A percentile compares a stretch with the other conserved stretches of the same genome.
These are phyloP conservation scores for Kodamaea sp. DNA, from an alignment of 1,139 yeast species.

Conservation along the genomic window DNA sequence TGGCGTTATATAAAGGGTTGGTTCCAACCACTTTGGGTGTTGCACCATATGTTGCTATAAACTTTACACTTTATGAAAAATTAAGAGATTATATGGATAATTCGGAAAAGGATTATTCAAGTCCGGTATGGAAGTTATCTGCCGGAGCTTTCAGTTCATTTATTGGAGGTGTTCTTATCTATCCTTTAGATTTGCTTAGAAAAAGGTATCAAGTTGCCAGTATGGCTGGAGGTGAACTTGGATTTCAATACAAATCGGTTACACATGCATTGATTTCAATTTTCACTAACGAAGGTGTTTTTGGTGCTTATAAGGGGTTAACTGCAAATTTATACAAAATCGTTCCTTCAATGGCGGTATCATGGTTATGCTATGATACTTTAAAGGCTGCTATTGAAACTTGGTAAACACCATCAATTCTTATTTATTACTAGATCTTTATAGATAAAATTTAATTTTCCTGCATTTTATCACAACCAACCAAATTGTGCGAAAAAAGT, in stretches of 20 bases:
- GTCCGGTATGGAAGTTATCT: constrained; percentile 56
- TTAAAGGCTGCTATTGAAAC: constrained; percentile 41
- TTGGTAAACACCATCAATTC: constrained; percentile 27
- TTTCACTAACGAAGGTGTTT: constrained; percentile 67
- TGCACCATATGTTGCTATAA: constrained; percentile 93
- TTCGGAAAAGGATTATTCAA: constrained; percentile 34
- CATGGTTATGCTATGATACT: constrained; percentile 83
- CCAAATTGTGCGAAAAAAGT: constrained; percentile 11
- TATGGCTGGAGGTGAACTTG: constrained; percentile 74
- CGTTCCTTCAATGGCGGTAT: constrained; percentile 92
- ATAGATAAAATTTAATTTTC: neutral
- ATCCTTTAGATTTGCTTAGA: constrained; percentile 86
- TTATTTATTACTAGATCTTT: constrained; percentile 4
- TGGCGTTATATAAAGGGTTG: constrained; percentile 78
- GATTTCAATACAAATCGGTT: constrained; percentile 74
- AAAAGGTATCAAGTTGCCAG: constrained; percentile 88
- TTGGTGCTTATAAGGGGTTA: constrained; percentile 85
- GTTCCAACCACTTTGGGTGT: constrained; percentile 90
- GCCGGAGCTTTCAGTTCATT: constrained; percentile 75
- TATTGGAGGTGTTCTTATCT: constrained; percentile 78
- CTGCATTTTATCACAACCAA: constrained; percentile 16
- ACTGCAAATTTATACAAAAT: constrained; percentile 87
- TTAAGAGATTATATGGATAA: constrained; percentile 55
- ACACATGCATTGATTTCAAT: constrained; percentile 68
- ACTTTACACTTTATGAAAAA: constrained; percentile 85